Percentiles rank a stretch among this genome's conserved stretches.
phyloP scores from a whole-genome alignment of 768 basidiomycete genomes.

The Podaxis mareebaensis region DNA sequence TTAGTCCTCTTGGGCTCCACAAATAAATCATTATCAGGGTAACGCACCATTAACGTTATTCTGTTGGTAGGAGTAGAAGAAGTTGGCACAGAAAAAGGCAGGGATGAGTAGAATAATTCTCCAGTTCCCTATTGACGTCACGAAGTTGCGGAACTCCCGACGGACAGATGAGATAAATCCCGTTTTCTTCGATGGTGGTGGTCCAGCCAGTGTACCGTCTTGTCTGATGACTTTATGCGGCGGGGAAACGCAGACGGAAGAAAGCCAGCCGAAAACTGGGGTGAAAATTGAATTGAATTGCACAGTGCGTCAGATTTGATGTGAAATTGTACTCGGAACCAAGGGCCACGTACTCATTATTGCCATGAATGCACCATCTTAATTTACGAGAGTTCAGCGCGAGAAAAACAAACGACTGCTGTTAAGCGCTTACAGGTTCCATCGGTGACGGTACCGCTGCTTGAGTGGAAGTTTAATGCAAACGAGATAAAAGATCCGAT shows the following conservation, averaged over 20 bases:
- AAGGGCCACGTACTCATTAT: slow-evolving; percentile 27
- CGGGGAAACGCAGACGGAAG: slow-evolving; percentile 23
- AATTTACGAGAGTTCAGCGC: neutral
- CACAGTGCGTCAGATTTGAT: neutral
- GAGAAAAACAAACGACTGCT: neutral
- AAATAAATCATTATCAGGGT: neutral
- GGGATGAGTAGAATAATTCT: slow-evolving; percentile 28
- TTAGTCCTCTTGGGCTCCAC: neutral
- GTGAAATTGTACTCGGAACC: neutral
- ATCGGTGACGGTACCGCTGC: slow-evolving; percentile 28
- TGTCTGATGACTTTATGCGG: slow-evolving; percentile 28
- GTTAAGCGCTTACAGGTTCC: slow-evolving; percentile 25
- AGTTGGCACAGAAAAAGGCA: slow-evolving; percentile 32
- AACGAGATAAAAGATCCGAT: slow-evolving; percentile 33
- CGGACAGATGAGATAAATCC: slow-evolving; percentile 21
- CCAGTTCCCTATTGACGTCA: slow-evolving; percentile 26
- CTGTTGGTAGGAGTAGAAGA: slow-evolving; percentile 33
- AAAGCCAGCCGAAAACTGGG: slow-evolving; percentile 27
- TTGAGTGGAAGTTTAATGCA: slow-evolving; percentile 28
- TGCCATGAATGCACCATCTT: slow-evolving; percentile 30
- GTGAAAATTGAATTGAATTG: neutral
- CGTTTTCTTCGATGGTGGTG: slow-evolving; percentile 19
- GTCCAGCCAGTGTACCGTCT: slow-evolving; percentile 26
- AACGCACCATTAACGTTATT: slow-evolving; percentile 28
- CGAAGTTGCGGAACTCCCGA: slow-evolving; percentile 24